Conservation (phyloP, 169 alveolate species). For the Cyclospora cayetanensis region DNA sequence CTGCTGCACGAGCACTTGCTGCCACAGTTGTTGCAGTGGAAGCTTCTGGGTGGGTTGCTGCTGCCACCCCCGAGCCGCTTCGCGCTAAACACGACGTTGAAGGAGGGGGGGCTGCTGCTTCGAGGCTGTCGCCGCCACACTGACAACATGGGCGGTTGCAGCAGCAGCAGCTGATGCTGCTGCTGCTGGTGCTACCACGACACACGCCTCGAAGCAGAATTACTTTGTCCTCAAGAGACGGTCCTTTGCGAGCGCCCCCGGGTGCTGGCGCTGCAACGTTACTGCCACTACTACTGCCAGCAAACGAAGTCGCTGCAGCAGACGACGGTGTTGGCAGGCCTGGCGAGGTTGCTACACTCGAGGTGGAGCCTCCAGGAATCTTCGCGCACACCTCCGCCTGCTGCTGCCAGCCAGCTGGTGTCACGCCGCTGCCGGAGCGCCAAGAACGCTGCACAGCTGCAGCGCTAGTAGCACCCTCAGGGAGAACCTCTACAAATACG, state of each 20-base stretch:
- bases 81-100: too few relatives aligned
- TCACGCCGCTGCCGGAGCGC: neutral
- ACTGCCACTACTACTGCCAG: too few relatives aligned
- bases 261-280: slow-evolving; percentile 6
- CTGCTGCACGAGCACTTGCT: too few relatives aligned
- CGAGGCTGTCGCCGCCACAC: too few relatives aligned
- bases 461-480: neutral
- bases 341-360: neutral
- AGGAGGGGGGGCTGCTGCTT: too few relatives aligned
- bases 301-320: slow-evolving; percentile 20
- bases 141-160: too few relatives aligned
- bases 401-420: neutral
- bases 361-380: neutral
- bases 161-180: slow-evolving; percentile 28
- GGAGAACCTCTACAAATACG: slow-evolving; percentile 15
- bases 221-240: neutral
- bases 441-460: neutral
- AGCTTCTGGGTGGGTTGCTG: too few relatives aligned
- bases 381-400: neutral
- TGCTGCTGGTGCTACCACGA: neutral
- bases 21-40: too few relatives aligned
- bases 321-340: neutral
- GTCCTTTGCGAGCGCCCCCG: slow-evolving; percentile 33
- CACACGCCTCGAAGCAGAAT: neutral
- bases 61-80: too few relatives aligned